Percentiles rank a stretch among this genome's conserved stretches.
These are phyloP conservation scores for Sanghuangporus baumii DNA, from an alignment of 1,284 basidiomycete species.

Conservation along the genomic window DNA sequence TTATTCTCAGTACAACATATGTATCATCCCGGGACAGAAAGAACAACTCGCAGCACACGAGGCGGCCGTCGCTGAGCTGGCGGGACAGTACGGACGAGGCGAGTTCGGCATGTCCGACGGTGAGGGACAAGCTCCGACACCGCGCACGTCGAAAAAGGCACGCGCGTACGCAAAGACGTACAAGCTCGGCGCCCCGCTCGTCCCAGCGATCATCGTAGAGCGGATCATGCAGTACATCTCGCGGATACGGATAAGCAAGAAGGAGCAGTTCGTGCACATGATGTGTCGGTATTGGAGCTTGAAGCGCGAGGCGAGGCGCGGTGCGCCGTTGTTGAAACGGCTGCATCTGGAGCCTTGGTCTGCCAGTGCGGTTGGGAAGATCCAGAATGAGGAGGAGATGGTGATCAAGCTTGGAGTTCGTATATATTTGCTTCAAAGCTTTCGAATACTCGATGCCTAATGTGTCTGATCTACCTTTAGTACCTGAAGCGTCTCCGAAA, in stretches of 20 bases:
- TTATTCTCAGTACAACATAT: not conserved
- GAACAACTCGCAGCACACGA: constrained; percentile 60
- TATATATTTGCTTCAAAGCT: constrained; percentile 3
- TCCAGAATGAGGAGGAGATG: constrained; percentile 78
- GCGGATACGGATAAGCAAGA: constrained; percentile 73
- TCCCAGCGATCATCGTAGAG: constrained; percentile 69
- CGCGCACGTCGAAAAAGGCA: constrained; percentile 55
- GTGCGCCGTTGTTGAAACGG: constrained; percentile 90
- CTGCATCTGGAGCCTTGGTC: constrained; percentile 98
- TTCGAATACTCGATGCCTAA: constrained; percentile 11
- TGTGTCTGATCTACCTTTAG: constrained; percentile 31
- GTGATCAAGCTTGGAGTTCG: constrained; percentile 77
- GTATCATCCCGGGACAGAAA: constrained; percentile 36
- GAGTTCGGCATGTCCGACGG: constrained; percentile 32
- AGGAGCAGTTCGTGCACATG: constrained; percentile 69
- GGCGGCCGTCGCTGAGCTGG: constrained; percentile 43
- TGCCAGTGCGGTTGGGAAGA: constrained; percentile 57
- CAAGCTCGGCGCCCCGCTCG: constrained; percentile 71
- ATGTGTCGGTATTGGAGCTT: constrained; percentile 95
- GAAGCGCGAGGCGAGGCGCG: constrained; percentile 88
- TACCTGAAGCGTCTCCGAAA: constrained; percentile 65
- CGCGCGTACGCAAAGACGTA: constrained; percentile 80
- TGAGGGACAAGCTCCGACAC: constrained; percentile 27
- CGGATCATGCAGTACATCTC: constrained; percentile 75
- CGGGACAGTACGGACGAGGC: constrained; percentile 20